A percentile compares a stretch with the other conserved stretches of the same genome.
Conservation (phyloP, 495 filamentous ascomycete species). For the Neurospora sp. region DNA sequence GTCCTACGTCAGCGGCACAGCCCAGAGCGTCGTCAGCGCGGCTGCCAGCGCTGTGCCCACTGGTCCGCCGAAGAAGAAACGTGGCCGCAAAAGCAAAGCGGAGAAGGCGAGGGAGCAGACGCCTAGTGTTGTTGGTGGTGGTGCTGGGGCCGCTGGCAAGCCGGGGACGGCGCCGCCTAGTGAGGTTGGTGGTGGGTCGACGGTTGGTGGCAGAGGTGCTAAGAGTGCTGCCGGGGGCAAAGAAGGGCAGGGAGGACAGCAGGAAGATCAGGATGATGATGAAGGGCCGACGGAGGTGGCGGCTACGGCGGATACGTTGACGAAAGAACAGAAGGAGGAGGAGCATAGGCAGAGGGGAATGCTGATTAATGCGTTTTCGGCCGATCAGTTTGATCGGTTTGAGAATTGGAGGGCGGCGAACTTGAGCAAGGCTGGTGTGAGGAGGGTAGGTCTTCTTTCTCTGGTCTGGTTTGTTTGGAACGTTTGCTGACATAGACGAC, state of each 20-base stretch:
- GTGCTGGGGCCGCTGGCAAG: slow-evolving; percentile 8
- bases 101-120: slow-evolving; percentile 42
- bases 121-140: slow-evolving; percentile 37
- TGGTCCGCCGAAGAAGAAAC: slow-evolving; percentile 41
- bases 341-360: slow-evolving; percentile 51
- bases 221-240: slow-evolving; percentile 19
- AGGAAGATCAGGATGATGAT: slow-evolving; percentile 52
- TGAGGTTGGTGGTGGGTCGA: slow-evolving; percentile 21
- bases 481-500: slow-evolving; percentile 11
- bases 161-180: slow-evolving; percentile 32
- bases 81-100: slow-evolving; percentile 57
- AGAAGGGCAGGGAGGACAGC: slow-evolving; percentile 12
- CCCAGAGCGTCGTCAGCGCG: slow-evolving; percentile 42
- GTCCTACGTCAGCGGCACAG: slow-evolving; percentile 52
- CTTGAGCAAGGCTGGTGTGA: slow-evolving; percentile 32
- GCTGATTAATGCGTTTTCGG: slow-evolving; percentile 57
- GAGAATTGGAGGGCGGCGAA: slow-evolving; percentile 63
- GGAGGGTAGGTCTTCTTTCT: slow-evolving; percentile 25
- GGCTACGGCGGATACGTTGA: slow-evolving; percentile 49
- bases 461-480: neutral
- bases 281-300: slow-evolving; percentile 57
- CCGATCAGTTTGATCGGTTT: slow-evolving; percentile 59
- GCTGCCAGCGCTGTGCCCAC: slow-evolving; percentile 2
- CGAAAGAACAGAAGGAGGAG: slow-evolving; percentile 57
- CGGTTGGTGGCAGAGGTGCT: slow-evolving; percentile 16